Percentiles rank a stretch among this genome's conserved stretches.
Evolutionary conservation across 2,329 filamentous ascomycete species (phyloP).

Genomic region (Fusarium poae): DNA sequence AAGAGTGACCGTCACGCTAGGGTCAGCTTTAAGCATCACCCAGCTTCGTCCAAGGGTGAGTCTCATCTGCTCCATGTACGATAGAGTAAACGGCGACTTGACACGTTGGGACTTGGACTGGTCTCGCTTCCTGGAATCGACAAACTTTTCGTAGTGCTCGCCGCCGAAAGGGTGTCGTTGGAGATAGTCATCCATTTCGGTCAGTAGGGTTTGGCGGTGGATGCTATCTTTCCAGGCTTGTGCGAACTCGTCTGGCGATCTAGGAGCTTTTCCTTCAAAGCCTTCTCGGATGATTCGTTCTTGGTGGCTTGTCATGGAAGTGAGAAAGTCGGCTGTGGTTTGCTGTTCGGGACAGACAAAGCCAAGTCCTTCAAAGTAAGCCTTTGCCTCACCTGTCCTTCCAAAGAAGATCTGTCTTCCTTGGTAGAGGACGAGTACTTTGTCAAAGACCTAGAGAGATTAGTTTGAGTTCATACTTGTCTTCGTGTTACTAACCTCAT

Average conservation of each 20-base stretch:
- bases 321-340: slow-evolving; percentile 81
- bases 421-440: slow-evolving; percentile 75
- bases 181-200: slow-evolving; percentile 51
- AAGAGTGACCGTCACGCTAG: slow-evolving; percentile 39
- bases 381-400: slow-evolving; percentile 43
- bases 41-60: slow-evolving; percentile 40
- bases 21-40: slow-evolving; percentile 44
- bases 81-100: slow-evolving; percentile 38
- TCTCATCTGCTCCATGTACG: slow-evolving; percentile 40
- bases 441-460: slow-evolving; percentile 68
- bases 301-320: slow-evolving; percentile 59
- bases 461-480: not conserved
- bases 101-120: slow-evolving; percentile 42
- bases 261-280: slow-evolving; percentile 51
- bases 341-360: slow-evolving; percentile 68
- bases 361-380: slow-evolving; percentile 57
- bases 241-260: slow-evolving; percentile 56
- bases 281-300: slow-evolving; percentile 54
- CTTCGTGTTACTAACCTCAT: slow-evolving; percentile 40
- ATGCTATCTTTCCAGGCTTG: slow-evolving; percentile 51
- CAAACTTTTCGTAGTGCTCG: slow-evolving; percentile 45
- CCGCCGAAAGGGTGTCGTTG: slow-evolving; percentile 46
- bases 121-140: slow-evolving; percentile 43
- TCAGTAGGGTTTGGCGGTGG: slow-evolving; percentile 44
- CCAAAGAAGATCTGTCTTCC: slow-evolving; percentile 71